Evolutionary conservation across 2,329 filamentous ascomycete species (phyloP).

Genomic region (Emergomyces pasteurianus): DNA sequence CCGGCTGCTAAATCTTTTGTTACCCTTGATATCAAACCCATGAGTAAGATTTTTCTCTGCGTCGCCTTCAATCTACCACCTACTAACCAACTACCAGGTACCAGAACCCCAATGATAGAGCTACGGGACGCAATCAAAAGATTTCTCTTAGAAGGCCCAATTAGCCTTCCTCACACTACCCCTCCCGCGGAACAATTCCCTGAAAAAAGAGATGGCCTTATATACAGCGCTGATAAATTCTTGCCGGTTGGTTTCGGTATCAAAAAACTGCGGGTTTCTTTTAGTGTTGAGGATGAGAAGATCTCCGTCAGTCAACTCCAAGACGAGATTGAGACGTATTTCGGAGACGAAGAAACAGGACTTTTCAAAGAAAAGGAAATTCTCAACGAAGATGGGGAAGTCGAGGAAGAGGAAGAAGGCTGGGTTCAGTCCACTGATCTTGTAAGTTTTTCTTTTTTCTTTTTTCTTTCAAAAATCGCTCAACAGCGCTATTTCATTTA

Average conservation of each 20-base stretch:
- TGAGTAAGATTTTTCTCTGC: slow-evolving; percentile 59
- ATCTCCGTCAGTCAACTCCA: slow-evolving; percentile 77
- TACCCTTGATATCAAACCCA: slow-evolving; percentile 94
- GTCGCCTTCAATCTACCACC: background rate
- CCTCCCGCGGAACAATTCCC: background rate
- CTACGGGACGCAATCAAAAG: slow-evolving; percentile 47
- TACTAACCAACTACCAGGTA: slow-evolving; percentile 42
- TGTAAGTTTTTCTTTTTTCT: slow-evolving; percentile 33
- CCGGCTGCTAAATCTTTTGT: slow-evolving; percentile 89
- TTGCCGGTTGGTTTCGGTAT: slow-evolving; percentile 92
- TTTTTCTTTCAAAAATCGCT: background rate
- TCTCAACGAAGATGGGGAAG: background rate
- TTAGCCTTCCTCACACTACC: background rate
- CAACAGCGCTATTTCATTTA: slow-evolving; percentile 1
- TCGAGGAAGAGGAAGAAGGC: slow-evolving; percentile 44
- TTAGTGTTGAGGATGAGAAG: slow-evolving; percentile 96
- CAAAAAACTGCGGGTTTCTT: slow-evolving; percentile 98
- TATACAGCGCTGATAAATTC: slow-evolving; percentile 88
- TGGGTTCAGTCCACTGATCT: slow-evolving; percentile 91
- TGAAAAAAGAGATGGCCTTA: slow-evolving; percentile 76
- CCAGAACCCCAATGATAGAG: slow-evolving; percentile 82
- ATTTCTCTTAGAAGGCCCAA: slow-evolving; percentile 41
- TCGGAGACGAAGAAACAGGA: slow-evolving; percentile 22
- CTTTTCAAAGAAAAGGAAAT: background rate
- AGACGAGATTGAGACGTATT: slow-evolving; percentile 66